Evolutionary conservation across 2,329 filamentous ascomycete genomes (phyloP), one percentile per base, ranked within the genome.

Genomic region (Penicillium sp.): DNA sequence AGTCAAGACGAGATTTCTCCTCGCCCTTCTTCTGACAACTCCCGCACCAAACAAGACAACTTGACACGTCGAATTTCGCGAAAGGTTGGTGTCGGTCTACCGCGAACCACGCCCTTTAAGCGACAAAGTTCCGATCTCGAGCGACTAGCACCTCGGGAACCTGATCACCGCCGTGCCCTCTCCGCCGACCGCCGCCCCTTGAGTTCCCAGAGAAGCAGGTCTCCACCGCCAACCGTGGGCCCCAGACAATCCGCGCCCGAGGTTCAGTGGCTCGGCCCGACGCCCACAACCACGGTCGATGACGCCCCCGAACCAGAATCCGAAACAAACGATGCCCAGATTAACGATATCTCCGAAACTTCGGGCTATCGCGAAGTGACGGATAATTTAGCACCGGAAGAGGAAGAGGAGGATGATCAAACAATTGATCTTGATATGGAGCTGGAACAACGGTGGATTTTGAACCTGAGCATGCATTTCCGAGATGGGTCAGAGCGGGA

Each of bases 391-490:
- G 30, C 19, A 22, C 33, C 43, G 17, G 60, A 49, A 37, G 42
- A 52, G 41, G 61, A 72, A 52, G 71, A 73, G 47, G 60, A 45
- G 37, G 42, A 52, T 43, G 58, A 72, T 50, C 70, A 73, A 48
- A 64, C 69, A 65, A 82, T 96, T 61, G 85, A 88, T 61, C n/a
- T 55, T 33, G 53, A 54, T 28, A 85, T 89, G 60, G 93, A 97
- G 73, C 82, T 97, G 53, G 91, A 97, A 68, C 84, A 82, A 58
- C 87, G 84, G 67, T 99, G 94, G 94, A 97, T 99, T 57, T 80
- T 99, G 64, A 99, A 99, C 69, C 82, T 97, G 57, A 97, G 91
- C 75, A 97, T 99, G 94, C 91, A 96, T 73, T 99, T 97, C 73
- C 86, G 92, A 56, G 94, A 99, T 75, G 88, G 88, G 67, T 95